Base-by-base conservation (phyloP, 1,284 basidiomycete species). In the Rhodotorula sp. region DNA sequence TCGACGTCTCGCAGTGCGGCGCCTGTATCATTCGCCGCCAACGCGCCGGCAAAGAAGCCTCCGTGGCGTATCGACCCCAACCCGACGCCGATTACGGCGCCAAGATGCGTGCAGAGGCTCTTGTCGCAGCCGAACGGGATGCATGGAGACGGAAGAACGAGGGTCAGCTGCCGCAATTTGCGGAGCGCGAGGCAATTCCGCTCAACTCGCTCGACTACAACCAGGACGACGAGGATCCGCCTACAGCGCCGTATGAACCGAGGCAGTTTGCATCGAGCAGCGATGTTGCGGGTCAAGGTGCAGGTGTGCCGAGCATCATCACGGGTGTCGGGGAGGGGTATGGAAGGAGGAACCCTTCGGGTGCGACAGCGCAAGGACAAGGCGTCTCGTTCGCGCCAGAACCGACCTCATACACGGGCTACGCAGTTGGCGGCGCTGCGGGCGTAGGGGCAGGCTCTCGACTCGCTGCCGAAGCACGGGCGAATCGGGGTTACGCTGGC, bases 311-410 rank as follows among this genome's bases (percentile, higher is more conserved):
- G 10, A 67, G 63, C 51, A 44, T 70, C 46, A 65, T 73, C 34
- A 59, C 28, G 11, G 72, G 72, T 20, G 72, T 73, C 28, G 72
- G 72, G 8, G 56, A 71, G 59, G 72, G 72, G 5, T 73, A 70
- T 44, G 72, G 72, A 2, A 48, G 69, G n/a, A 55, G 72, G n/a
- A 62, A 68, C 57, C 51, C 70, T 15, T 58, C 53, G 20, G 8
- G 20, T 3, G 50, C 59, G 20, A 40, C 53, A 1, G 63, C 59
- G 30, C 11, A 52, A 44, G 40, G 40, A 44, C 40, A 44, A 44
- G 40, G 40, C 40, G 54, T 68, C 53, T 68, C 69, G 4, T 24
- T 66, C 28, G 11, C 57, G 48, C 31, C 64, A 26, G 56, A 59
- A 4, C 52, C 60, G n/a, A 46, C 13, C 20, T 26, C 52, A 20